Evolutionary conservation across 83 land plant genomes (phyloP).

Genomic region (Isoetes engelmannii): DNA sequence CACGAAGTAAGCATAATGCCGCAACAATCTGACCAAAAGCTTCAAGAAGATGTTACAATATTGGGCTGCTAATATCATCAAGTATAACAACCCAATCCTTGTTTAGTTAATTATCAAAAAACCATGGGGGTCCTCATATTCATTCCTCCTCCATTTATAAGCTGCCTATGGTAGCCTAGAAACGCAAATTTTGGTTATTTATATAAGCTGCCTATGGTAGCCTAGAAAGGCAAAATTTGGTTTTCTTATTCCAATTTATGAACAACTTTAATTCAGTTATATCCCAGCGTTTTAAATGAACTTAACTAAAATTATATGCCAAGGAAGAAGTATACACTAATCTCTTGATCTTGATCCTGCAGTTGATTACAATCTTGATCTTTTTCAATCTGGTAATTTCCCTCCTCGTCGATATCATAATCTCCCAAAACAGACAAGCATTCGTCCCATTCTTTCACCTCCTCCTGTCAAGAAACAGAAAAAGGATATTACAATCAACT

Average conservation of each 20-base stretch:
- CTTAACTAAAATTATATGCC: too few relatives aligned
- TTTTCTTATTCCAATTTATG: too few relatives aligned
- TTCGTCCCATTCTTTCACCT: constrained; percentile 94
- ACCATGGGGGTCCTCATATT: not conserved
- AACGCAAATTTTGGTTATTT: too few relatives aligned
- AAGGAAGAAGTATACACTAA: too few relatives aligned
- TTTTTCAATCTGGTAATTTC: constrained; percentile 47
- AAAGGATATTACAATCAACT: not conserved
- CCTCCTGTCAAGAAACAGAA: constrained; percentile 50
- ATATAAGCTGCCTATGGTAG: not conserved
- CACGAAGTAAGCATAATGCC: constrained; percentile 84
- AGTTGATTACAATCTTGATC: constrained; percentile 32
- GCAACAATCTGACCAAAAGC: constrained; percentile 58
- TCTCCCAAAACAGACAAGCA: constrained; percentile 86
- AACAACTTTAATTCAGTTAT: too few relatives aligned
- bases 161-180: not conserved
- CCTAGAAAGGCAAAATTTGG: too few relatives aligned
- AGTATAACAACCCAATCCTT: too few relatives aligned
- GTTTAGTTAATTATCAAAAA: too few relatives aligned
- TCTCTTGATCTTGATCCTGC: too few relatives aligned
- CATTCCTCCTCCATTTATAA: not conserved
- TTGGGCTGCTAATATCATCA: too few relatives aligned
- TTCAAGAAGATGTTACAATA: too few relatives aligned
- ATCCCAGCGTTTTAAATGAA: too few relatives aligned
- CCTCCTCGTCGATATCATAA: constrained; percentile 77